Percentiles rank a stretch among this genome's conserved stretches.
These are phyloP conservation scores for Ganoderma sinense DNA, from an alignment of 1,284 basidiomycete genomes.

Conservation along the genomic window DNA sequence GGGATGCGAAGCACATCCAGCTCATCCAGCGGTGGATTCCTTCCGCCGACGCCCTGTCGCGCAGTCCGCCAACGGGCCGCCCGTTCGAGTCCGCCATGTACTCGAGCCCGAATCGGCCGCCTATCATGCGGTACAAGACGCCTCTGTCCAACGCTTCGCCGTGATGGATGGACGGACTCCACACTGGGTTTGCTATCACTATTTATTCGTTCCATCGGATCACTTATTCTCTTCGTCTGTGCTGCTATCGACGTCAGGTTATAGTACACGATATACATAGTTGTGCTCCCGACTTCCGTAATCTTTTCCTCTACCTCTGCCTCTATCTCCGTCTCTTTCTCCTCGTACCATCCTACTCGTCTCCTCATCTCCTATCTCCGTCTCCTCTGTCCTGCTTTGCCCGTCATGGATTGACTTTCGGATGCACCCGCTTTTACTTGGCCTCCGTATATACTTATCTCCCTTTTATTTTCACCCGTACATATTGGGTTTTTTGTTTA, in stretches of 20 bases:
- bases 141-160: conserved; percentile 38
- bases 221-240: conserved; percentile 29
- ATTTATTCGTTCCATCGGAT: conserved; percentile 33
- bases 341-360: conserved; percentile 9
- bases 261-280: conserved; percentile 35
- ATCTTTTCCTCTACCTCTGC: conserved; percentile 18
- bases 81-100: conserved; percentile 26
- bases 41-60: conserved; percentile 33
- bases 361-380: conserved; percentile 3
- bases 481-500: conserved; percentile 29
- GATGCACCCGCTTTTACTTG: conserved; percentile 28
- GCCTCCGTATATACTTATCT: conserved; percentile 32
- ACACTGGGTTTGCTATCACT: conserved; percentile 28
- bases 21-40: conserved; percentile 44
- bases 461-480: conserved; percentile 28
- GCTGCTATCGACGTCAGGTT: conserved; percentile 31
- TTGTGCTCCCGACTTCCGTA: conserved; percentile 24
- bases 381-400: conserved; percentile 15
- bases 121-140: conserved; percentile 38
- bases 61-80: conserved; percentile 37
- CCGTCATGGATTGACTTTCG: conserved; percentile 31
- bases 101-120: conserved; percentile 25
- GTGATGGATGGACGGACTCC: conserved; percentile 25
- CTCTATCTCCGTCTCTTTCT: conserved; percentile 1
- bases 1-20: conserved; percentile 38